These are phyloP conservation scores for Dioscorea alata DNA, from an alignment of 106 monocot species.

Conservation along the genomic window DNA sequence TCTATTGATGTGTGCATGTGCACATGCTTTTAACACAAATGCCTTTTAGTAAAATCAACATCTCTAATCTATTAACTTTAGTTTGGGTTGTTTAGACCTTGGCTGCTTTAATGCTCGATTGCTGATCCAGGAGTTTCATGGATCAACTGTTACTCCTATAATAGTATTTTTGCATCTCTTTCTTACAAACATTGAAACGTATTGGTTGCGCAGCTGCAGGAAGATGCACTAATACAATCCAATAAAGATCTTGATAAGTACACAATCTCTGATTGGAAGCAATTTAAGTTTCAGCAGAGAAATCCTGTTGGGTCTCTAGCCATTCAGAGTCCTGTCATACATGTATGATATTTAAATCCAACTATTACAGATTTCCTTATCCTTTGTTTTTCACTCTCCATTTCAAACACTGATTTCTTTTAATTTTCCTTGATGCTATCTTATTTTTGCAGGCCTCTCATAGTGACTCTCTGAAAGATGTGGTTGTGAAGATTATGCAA, in stretches of 20 bases:
- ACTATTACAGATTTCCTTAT: background rate
- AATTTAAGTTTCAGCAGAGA: constrained; percentile 18
- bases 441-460: constrained; percentile 14
- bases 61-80: too few species aligned
- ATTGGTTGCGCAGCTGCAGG: constrained; percentile 15
- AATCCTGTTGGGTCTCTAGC: constrained; percentile 7
- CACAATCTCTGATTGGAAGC: constrained; percentile 31
- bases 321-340: constrained; percentile 22
- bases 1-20: too few species aligned
- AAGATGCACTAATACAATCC: constrained; percentile 4
- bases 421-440: background rate
- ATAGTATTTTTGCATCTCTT: too few species aligned
- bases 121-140: too few species aligned
- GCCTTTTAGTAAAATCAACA: too few species aligned
- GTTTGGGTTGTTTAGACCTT: too few species aligned
- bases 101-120: too few species aligned
- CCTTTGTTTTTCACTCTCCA: background rate
- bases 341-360: constrained; percentile 6
- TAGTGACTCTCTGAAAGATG: constrained; percentile 23
- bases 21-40: too few species aligned
- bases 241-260: constrained; percentile 33
- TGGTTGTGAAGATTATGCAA: constrained; percentile 27
- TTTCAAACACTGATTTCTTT: background rate
- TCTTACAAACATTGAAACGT: too few species aligned
- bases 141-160: too few species aligned